These are phyloP conservation scores for Scedosporium aurantiacum DNA, from an alignment of 2,329 filamentous ascomycete genomes.

Conservation along the genomic window DNA sequence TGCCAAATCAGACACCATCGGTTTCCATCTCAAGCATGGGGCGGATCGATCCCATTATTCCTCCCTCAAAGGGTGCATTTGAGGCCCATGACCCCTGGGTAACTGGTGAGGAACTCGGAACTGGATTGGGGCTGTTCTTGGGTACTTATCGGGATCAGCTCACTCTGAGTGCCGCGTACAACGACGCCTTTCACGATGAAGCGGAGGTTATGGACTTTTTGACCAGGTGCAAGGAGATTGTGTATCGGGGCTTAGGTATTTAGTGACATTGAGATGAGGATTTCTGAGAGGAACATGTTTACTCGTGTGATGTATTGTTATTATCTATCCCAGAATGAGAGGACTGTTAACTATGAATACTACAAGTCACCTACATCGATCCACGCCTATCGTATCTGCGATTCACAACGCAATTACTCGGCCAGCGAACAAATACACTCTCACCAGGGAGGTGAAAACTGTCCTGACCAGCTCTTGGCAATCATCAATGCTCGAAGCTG, in stretches of 20 bases:
- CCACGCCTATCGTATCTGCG: too few species aligned
- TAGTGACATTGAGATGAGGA: background rate
- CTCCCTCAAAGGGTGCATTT: conserved; percentile 15
- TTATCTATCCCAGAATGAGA: too few species aligned
- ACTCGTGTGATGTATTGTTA: too few species aligned
- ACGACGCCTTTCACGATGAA: conserved; percentile 28
- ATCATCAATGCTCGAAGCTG: too few species aligned
- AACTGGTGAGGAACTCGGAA: conserved; percentile 31
- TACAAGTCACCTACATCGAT: too few species aligned
- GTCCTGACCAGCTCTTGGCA: too few species aligned
- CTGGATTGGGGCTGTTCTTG: conserved; percentile 25
- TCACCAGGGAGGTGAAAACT: too few species aligned
- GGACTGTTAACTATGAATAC: too few species aligned
- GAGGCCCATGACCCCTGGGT: conserved; percentile 28
- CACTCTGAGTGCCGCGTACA: conserved; percentile 27
- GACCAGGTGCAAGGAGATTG: conserved; percentile 11
- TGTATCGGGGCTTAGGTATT: conserved; percentile 2
- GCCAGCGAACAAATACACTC: too few species aligned
- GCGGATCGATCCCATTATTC: conserved; percentile 22
- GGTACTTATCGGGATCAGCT: conserved; percentile 25
- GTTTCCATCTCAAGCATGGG: conserved; percentile 25
- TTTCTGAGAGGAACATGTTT: too few species aligned
- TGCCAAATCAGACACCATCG: conserved; percentile 15
- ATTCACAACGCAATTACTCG: too few species aligned
- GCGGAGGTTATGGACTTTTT: conserved; percentile 13